A percentile compares a stretch with the other conserved stretches of the same genome.
Conservation (phyloP, 768 basidiomycete species). For the Leccinum obscurum region DNA sequence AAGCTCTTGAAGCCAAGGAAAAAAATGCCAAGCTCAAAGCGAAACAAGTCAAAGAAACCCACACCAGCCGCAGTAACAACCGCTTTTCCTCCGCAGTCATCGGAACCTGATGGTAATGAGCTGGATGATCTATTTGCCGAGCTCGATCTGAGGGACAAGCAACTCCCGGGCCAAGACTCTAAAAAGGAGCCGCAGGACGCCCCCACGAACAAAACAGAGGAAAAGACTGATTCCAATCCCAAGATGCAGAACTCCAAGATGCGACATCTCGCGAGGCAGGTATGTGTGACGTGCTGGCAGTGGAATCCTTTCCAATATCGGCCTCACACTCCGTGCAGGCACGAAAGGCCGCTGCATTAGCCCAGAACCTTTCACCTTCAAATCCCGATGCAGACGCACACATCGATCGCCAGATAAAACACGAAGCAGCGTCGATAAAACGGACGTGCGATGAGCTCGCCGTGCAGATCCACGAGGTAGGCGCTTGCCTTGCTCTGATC, state of each 20-base stretch:
- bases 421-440: slow-evolving; percentile 66
- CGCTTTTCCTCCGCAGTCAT: slow-evolving; percentile 26
- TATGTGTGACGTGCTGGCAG: slow-evolving; percentile 29
- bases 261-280: slow-evolving; percentile 74
- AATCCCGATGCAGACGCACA: slow-evolving; percentile 62
- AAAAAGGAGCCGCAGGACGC: slow-evolving; percentile 43
- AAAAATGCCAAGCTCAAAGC: slow-evolving; percentile 42
- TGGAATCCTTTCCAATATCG: background rate
- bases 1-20: background rate
- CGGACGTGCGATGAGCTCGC: slow-evolving; percentile 64
- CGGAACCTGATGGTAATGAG: slow-evolving; percentile 44
- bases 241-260: slow-evolving; percentile 58
- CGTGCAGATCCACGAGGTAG: slow-evolving; percentile 66
- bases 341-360: slow-evolving; percentile 66
- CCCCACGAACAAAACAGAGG: slow-evolving; percentile 28
- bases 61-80: slow-evolving; percentile 28
- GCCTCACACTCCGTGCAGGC: slow-evolving; percentile 44
- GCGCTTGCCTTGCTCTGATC: slow-evolving; percentile 13
- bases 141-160: slow-evolving; percentile 63
- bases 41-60: slow-evolving; percentile 54
- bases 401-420: slow-evolving; percentile 61
- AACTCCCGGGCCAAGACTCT: slow-evolving; percentile 45
- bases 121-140: slow-evolving; percentile 76
- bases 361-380: slow-evolving; percentile 49
- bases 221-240: slow-evolving; percentile 21